These are phyloP conservation scores for Sordaria brevicollis DNA, from an alignment of 495 filamentous ascomycete species.

Conservation along the genomic window DNA sequence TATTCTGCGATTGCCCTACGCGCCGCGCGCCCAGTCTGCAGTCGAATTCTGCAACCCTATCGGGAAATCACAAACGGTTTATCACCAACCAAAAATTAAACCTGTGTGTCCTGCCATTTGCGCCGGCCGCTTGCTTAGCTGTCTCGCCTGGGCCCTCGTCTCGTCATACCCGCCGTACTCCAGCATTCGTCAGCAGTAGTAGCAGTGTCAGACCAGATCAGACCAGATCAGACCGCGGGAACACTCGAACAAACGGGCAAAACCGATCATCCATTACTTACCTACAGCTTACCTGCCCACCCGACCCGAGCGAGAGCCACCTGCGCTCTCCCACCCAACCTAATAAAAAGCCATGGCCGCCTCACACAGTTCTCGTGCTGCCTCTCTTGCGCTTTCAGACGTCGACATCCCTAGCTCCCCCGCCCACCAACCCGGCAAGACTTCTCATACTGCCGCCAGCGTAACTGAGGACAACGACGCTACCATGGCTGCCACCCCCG, in stretches of 20 bases:
- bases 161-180: neutral
- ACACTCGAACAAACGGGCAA: too few species aligned
- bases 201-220: neutral
- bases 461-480: conserved; percentile 25
- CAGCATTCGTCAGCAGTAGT: neutral
- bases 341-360: conserved; percentile 19
- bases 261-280: neutral
- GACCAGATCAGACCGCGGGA: neutral
- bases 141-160: neutral
- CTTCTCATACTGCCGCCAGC: conserved; percentile 6
- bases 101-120: neutral
- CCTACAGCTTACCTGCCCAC: neutral
- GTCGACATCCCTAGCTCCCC: conserved; percentile 22
- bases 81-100: neutral
- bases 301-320: neutral
- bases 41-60: neutral
- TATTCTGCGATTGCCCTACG: neutral
- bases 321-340: neutral
- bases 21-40: neutral
- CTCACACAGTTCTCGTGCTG: conserved; percentile 18
- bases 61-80: neutral
- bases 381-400: conserved; percentile 16
- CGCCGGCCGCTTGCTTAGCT: neutral
- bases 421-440: neutral
- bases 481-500: conserved; percentile 22